phyloP scores from a whole-genome alignment of 306 rosid genomes.

The Albizia julibrissin region DNA sequence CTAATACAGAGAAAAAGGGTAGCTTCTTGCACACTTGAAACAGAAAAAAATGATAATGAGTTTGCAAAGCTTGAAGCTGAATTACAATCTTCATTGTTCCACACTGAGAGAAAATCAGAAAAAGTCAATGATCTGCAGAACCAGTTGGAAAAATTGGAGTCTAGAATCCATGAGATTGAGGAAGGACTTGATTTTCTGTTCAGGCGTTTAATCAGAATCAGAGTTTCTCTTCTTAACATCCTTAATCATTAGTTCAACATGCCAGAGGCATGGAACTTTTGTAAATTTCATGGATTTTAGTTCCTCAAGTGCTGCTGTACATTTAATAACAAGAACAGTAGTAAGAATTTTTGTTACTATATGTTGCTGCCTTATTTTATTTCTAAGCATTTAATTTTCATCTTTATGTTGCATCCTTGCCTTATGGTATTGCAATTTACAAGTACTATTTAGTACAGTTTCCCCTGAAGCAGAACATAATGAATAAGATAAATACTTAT shows the following conservation, averaged over 20 bases:
- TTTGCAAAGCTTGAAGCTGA: slow-evolving; percentile 37
- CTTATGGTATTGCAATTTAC: background rate
- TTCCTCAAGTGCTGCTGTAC: slow-evolving; percentile 25
- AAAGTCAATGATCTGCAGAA: slow-evolving; percentile 21
- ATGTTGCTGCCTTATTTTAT: background rate
- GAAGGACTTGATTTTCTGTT: slow-evolving; percentile 36
- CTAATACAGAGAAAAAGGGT: slow-evolving; percentile 29
- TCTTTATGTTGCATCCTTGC: background rate
- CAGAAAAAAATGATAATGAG: slow-evolving; percentile 27
- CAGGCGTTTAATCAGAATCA: slow-evolving; percentile 36
- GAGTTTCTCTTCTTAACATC: slow-evolving; percentile 41
- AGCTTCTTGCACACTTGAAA: slow-evolving; percentile 13
- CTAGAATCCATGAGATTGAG: slow-evolving; percentile 36
- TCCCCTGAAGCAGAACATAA: background rate
- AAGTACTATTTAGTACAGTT: background rate
- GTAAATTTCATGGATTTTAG: slow-evolving; percentile 27
- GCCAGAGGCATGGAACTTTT: slow-evolving; percentile 18
- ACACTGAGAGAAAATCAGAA: slow-evolving; percentile 26
- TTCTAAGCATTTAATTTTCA: background rate
- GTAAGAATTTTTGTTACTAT: slow-evolving; percentile 7
- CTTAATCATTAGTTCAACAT: slow-evolving; percentile 35
- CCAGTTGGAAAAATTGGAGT: slow-evolving; percentile 28
- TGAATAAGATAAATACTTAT: background rate
- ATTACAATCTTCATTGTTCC: slow-evolving; percentile 22
- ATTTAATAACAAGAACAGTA: slow-evolving; percentile 12